Percentiles rank a stretch among this genome's conserved stretches.
These are phyloP conservation scores for Pseudonitzschia delicatissima DNA, from an alignment of 108 stramenopile species.

Conservation along the genomic window DNA sequence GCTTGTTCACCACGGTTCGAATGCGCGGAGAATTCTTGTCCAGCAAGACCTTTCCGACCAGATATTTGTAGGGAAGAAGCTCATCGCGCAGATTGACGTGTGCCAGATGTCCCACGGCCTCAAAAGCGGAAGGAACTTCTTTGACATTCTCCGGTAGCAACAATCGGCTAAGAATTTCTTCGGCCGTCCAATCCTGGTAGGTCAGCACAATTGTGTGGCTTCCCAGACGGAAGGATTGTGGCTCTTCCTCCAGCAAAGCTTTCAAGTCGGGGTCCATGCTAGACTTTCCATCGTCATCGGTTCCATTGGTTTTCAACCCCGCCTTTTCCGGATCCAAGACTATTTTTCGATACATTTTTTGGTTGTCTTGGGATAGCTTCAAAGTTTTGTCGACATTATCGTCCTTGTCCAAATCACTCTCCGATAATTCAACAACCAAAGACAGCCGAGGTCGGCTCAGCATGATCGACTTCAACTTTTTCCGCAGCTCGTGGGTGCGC, in stretches of 20 bases:
- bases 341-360: conserved; percentile 43
- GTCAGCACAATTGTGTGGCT: conserved; percentile 17
- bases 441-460: conserved; percentile 61
- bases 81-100: conserved; percentile 94
- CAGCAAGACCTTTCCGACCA: conserved; percentile 90
- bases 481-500: conserved; percentile 53
- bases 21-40: conserved; percentile 88
- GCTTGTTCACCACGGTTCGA: conserved; percentile 93
- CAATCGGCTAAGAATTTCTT: conserved; percentile 69
- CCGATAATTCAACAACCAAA: conserved; percentile 31
- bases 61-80: conserved; percentile 82
- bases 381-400: background rate
- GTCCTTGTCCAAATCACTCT: conserved; percentile 15
- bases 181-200: conserved; percentile 68
- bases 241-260: conserved; percentile 18
- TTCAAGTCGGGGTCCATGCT: conserved; percentile 17
- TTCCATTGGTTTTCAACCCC: conserved; percentile 4
- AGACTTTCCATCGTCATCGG: background rate
- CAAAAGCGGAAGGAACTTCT: conserved; percentile 90
- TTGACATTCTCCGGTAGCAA: conserved; percentile 39
- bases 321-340: conserved; percentile 29
- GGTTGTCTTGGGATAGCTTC: conserved; percentile 20
- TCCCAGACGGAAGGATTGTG: background rate
- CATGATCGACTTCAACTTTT: conserved; percentile 43
- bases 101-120: conserved; percentile 90